Conservation (phyloP, 768 basidiomycete species). For the Leucocoprinus leucothites region DNA sequence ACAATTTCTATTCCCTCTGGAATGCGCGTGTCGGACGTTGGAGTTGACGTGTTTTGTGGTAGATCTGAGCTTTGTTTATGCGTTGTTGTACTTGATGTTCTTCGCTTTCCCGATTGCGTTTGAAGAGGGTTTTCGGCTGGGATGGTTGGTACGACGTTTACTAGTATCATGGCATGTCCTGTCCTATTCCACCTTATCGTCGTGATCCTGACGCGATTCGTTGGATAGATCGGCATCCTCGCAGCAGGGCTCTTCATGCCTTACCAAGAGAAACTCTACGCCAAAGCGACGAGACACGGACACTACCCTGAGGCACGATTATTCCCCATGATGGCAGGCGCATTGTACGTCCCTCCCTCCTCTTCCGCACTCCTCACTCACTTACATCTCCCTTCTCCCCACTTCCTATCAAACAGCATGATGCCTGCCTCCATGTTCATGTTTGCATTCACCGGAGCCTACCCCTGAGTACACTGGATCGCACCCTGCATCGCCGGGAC, state of each 20-base stretch:
- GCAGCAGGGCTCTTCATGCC: constrained; percentile 28
- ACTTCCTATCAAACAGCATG: constrained; percentile 24
- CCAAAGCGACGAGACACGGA: constrained; percentile 28
- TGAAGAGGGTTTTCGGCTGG: constrained; percentile 33
- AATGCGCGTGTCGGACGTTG: neutral
- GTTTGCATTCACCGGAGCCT: constrained; percentile 44
- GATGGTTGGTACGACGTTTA: constrained; percentile 38
- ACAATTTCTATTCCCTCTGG: neutral
- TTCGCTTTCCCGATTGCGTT: constrained; percentile 44
- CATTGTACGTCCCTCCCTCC: constrained; percentile 26
- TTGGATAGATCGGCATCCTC: constrained; percentile 31
- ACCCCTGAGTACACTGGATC: constrained; percentile 35
- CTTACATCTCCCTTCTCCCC: neutral
- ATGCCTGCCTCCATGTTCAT: constrained; percentile 40
- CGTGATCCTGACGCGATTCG: neutral
- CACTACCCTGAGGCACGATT: constrained; percentile 42
- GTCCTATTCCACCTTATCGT: neutral
- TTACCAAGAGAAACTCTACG: constrained; percentile 31
- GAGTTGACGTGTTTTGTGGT: neutral
- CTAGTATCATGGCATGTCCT: constrained; percentile 37
- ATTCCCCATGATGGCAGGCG: constrained; percentile 38
- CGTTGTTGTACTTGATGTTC: constrained; percentile 33
- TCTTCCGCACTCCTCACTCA: neutral
- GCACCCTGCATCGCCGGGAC: constrained; percentile 33
- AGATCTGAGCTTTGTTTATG: constrained; percentile 42